A percentile compares a stretch with the other conserved stretches of the same genome.
These are phyloP conservation scores for Thermochaetoides thermophila DNA, from an alignment of 495 filamentous ascomycete genomes.

Conservation along the genomic window DNA sequence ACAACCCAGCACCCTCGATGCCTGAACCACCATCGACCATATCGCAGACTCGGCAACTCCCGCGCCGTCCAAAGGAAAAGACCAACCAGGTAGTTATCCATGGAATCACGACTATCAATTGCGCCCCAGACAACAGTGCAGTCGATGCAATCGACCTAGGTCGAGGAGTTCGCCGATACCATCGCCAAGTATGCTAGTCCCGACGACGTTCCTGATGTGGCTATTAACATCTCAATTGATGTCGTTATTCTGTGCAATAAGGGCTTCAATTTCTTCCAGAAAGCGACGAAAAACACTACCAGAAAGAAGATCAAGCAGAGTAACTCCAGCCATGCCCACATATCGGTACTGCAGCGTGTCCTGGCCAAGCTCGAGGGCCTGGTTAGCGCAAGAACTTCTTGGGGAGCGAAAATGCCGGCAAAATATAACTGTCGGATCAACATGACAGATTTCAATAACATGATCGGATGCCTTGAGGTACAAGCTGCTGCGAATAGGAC, in stretches of 20 bases:
- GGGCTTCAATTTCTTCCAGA: conserved; percentile 12
- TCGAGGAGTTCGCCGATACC: conserved; percentile 10
- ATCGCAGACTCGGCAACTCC: neutral
- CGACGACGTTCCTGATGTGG: conserved; percentile 13
- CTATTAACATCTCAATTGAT: conserved; percentile 14
- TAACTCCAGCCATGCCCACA: conserved; percentile 13
- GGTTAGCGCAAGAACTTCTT: neutral
- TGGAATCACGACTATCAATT: neutral
- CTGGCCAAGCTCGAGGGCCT: conserved; percentile 11
- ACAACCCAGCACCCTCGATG: neutral
- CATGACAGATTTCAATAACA: conserved; percentile 14
- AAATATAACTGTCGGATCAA: neutral
- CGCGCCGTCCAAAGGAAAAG: conserved; percentile 6
- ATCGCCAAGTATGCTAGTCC: conserved; percentile 11
- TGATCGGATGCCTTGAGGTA: conserved; percentile 16
- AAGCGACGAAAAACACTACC: conserved; percentile 5
- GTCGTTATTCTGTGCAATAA: conserved; percentile 16
- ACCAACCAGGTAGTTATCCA: conserved; percentile 4
- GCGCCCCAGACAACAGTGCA: neutral
- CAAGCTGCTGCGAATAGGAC: conserved; percentile 2
- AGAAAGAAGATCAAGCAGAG: conserved; percentile 9
- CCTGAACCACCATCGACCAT: neutral
- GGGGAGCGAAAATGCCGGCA: neutral
- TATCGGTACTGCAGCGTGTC: conserved; percentile 14
- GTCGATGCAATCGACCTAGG: conserved; percentile 10